These are phyloP conservation scores for Coemansia sp. DNA, from an alignment of 192 early-diverging fungal genomes.

Conservation along the genomic window DNA sequence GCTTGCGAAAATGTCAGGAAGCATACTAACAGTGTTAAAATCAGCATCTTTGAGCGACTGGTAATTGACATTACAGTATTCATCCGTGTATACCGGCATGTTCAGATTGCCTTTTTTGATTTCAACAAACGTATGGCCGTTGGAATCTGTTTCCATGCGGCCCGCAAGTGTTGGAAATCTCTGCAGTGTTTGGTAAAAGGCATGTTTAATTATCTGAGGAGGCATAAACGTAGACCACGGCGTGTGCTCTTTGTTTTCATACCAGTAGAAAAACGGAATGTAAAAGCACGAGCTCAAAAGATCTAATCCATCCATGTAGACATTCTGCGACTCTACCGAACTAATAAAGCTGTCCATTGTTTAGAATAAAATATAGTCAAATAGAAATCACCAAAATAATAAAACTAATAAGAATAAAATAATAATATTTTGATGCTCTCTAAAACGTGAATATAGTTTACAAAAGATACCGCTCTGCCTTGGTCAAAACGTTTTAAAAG, in stretches of 20 bases:
- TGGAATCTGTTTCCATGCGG: background rate
- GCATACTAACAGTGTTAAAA: slow-evolving; percentile 9
- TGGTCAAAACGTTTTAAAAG: too few species aligned
- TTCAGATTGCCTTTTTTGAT: slow-evolving; percentile 21
- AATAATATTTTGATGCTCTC: background rate
- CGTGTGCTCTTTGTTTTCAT: slow-evolving; percentile 4
- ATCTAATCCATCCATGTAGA: slow-evolving; percentile 15
- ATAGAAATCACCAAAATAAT: background rate
- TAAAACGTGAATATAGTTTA: too few species aligned
- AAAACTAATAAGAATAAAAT: background rate
- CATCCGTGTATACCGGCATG: slow-evolving; percentile 27
- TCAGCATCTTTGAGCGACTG: background rate
- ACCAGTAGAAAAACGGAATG: slow-evolving; percentile 17
- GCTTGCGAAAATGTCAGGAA: background rate
- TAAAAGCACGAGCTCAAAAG: background rate
- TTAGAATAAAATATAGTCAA: background rate
- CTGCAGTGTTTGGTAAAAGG: slow-evolving; percentile 19
- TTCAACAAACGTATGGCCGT: background rate
- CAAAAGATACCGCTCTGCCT: too few species aligned
- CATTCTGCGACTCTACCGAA: slow-evolving; percentile 4
- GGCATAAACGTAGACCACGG: slow-evolving; percentile 17
- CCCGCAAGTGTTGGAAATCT: slow-evolving; percentile 31
- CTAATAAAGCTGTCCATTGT: slow-evolving; percentile 3
- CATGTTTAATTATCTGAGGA: slow-evolving; percentile 4
- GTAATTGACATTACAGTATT: slow-evolving; percentile 12